Evolutionary conservation across 1,139 yeast genomes (phyloP).

Genomic region (Yamadazyma atlantica): DNA sequence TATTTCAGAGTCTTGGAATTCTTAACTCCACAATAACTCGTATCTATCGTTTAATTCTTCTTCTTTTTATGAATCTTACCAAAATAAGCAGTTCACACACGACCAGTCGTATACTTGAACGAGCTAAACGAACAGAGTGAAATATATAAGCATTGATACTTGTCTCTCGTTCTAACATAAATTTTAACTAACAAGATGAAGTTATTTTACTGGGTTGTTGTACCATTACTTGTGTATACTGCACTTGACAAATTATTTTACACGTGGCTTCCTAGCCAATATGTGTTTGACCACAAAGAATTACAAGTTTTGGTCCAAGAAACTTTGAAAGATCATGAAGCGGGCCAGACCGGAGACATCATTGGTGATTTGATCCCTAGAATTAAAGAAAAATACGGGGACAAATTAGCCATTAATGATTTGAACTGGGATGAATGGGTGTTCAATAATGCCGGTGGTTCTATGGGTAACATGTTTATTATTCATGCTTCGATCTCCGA

Average conservation of each 20-base stretch:
- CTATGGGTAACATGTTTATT: constrained; percentile 97
- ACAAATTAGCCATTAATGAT: constrained; percentile 61
- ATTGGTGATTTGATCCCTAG: constrained; percentile 61
- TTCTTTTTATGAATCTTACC: too few species aligned
- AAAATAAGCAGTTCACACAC: too few species aligned
- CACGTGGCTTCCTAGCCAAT: constrained; percentile 70
- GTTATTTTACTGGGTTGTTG: constrained; percentile 6
- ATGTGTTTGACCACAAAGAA: constrained; percentile 53
- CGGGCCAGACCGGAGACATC: constrained; percentile 60
- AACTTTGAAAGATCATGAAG: constrained; percentile 53
- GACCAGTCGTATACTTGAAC: neutral
- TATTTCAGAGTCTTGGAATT: too few species aligned
- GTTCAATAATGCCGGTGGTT: constrained; percentile 97
- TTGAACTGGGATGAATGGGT: constrained; percentile 84
- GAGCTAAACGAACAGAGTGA: constrained; percentile 1
- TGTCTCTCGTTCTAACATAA: too few species aligned
- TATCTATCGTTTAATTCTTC: too few species aligned
- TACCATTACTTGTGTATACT: constrained; percentile 9
- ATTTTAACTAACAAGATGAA: too few species aligned
- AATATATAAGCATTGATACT: too few species aligned
- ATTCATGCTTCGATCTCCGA: constrained; percentile 95
- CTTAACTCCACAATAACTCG: too few species aligned
- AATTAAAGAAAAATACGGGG: constrained; percentile 55
- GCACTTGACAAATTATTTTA: constrained; percentile 42
- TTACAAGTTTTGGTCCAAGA: constrained; percentile 51